Evolutionary conservation across 2,329 filamentous ascomycete genomes (phyloP), one percentile per base, ranked within the genome.

Genomic region (Exophiala sideris): DNA sequence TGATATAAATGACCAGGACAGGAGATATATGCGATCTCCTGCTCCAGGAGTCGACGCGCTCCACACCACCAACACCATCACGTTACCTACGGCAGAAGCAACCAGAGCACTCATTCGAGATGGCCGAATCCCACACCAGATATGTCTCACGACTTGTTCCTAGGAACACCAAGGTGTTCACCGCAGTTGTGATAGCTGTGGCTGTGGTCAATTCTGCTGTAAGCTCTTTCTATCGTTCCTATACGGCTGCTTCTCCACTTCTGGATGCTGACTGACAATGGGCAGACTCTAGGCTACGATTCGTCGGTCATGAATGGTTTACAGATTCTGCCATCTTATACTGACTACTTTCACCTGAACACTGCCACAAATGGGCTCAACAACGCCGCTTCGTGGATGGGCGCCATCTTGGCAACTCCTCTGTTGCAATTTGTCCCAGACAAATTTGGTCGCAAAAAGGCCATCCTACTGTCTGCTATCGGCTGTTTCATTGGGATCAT

Each of bases 401-500:
- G 67, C 9, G 56, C 54, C n/a, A 57, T 63, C 33, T 41, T 64
- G 3, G 54, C 58, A 10, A 46, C 50, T 8, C 57, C 55, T 16
- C 41, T 64, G 24, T 47, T 56, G 24, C 62, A 59, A 18, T 53
- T 47, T n/a, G 11, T 64, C 2, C 50, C 54, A 8, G 63, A 68
- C 52, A 52, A 50, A 48, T 44, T 56, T 8, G 67, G 67, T 40
- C 61, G 67, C 3, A 55, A 58, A 33, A 51, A 56, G 38, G 62
- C 56, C 2, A 52, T 69, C 33, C 52, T 61, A 4, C 29, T 18
- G 32, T 46, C 34, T 2, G 38, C 81, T 8, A 58, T 75, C n/a
- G 79, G 86, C 63, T 82, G 80, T 65, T 64, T 77, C 4, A 36
- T 86, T 21, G 84, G 83, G 6, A 80, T 80, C 1, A 71, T 76